Base-by-base conservation (phyloP, 2,329 filamentous ascomycete genomes). In the Colletotrichum nymphaeae region DNA sequence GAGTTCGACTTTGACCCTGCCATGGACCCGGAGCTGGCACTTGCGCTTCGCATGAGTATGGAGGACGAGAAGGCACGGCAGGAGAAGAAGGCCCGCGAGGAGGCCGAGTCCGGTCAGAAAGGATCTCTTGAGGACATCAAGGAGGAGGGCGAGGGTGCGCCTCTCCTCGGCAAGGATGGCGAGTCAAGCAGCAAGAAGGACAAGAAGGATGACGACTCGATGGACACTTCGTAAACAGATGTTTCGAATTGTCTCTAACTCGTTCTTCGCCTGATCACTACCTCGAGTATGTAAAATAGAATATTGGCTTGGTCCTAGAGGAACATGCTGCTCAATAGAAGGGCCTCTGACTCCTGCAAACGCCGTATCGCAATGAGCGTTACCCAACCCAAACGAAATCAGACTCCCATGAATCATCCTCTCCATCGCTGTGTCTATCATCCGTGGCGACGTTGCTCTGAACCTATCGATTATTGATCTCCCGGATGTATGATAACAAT, bases 41-140 rank as follows among this genome's bases (percentile, higher is more conserved):
- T 99, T 77, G 97, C 97, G 65, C 87, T 99, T 81, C 92, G 97
- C 76, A 98, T 99, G 95, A 97, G 94, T 84, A 95, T 97, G 90
- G 97, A 99, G 83, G 97, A 99, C 82, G 97, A 99, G 85, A 97
- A 97, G 86, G 95, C 95, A 74, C 89, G 97, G 79, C 93, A 97
- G 84, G 95, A 98, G 83, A 95, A 95, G 85, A 91, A 93, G 80
- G 94, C 93, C 78, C 91, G 92, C 78, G 91, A 94, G 75, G 93
- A 94, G 77, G 93, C 94, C 77, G 89, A 91, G 77, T 89, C 90
- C 56, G 89, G 93, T 67, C 91, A 91, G 77, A 96, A 95, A 86
- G 91, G 91, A 56, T 90, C 91, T 58, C 87, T 98, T 77, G 95
- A 95, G 79, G 91, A 91, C 59, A 95, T 98, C 80, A 92, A 95